Percentiles rank a stretch among this genome's conserved stretches.
Conservation (phyloP, 345 rosid genomes). For the Eucalyptus cloeziana region DNA sequence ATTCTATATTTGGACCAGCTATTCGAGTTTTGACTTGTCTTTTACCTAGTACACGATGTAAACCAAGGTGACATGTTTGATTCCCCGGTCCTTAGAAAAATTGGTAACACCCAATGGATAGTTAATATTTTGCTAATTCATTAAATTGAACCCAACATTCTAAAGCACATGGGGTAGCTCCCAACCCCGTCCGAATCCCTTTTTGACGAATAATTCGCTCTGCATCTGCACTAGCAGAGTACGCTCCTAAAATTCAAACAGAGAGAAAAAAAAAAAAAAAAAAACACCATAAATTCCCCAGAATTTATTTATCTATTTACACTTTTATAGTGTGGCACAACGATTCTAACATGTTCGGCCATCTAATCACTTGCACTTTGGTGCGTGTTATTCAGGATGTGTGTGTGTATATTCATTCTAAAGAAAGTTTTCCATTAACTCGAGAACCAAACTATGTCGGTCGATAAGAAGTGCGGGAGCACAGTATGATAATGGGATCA, state of each 20-base stretch:
- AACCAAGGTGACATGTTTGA: not conserved
- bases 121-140: not conserved
- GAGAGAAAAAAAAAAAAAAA: not conserved
- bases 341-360: not conserved
- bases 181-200: not conserved
- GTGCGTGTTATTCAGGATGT: too few species aligned
- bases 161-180: not conserved
- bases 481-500: not conserved
- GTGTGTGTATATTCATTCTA: too few species aligned
- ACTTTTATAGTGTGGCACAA: too few species aligned
- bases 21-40: not conserved
- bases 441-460: not conserved
- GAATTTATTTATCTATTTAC: too few species aligned
- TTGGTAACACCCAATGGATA: not conserved
- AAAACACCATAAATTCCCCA: not conserved
- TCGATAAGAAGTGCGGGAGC: not conserved
- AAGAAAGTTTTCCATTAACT: not conserved
- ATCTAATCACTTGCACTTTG: not conserved
- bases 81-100: not conserved
- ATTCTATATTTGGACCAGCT: not conserved
- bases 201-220: constrained; percentile 1
- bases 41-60: not conserved
- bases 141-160: not conserved
- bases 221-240: constrained; percentile 41
- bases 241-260: constrained; percentile 40